phyloP scores from a whole-genome alignment of 2,329 filamentous ascomycete genomes.

The Chaetomium sp. region DNA sequence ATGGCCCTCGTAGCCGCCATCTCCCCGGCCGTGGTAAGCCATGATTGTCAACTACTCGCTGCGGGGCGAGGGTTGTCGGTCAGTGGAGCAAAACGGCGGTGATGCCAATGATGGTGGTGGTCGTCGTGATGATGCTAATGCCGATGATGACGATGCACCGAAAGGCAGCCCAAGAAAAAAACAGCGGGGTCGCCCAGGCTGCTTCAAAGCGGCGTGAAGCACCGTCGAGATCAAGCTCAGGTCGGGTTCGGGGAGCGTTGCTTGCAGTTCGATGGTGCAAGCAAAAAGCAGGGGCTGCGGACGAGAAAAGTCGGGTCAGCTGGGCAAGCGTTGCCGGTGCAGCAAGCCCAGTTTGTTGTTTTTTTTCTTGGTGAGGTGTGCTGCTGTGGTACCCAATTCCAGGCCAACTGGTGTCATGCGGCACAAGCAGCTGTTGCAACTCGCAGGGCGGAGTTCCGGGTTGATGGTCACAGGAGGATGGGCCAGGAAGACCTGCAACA shows the following conservation, averaged over 20 bases:
- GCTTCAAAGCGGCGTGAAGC: no score
- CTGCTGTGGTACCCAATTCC: constrained; percentile 9
- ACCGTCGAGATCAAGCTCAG: background rate
- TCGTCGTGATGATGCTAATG: background rate
- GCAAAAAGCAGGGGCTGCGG: background rate
- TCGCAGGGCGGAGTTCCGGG: background rate
- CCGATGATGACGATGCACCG: background rate
- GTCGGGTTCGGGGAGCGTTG: no score
- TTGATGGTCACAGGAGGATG: background rate
- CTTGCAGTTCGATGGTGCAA: no score
- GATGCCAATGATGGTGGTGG: background rate
- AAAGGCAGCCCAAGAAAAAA: background rate
- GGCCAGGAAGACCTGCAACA: background rate
- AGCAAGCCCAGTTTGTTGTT: background rate
- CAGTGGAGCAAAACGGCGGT: background rate
- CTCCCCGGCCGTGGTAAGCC: constrained; percentile 59
- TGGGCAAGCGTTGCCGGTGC: constrained; percentile 1
- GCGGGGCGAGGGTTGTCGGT: constrained; percentile 11
- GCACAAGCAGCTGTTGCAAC: background rate
- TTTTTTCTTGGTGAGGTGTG: constrained; percentile 1
- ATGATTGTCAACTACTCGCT: constrained; percentile 34
- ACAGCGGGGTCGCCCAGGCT: no score
- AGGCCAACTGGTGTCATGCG: constrained; percentile 6
- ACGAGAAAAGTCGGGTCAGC: constrained; percentile 13
- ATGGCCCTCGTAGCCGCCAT: constrained; percentile 54